Base-by-base conservation (phyloP, 306 rosid genomes). In the Ormosia emarginata region DNA sequence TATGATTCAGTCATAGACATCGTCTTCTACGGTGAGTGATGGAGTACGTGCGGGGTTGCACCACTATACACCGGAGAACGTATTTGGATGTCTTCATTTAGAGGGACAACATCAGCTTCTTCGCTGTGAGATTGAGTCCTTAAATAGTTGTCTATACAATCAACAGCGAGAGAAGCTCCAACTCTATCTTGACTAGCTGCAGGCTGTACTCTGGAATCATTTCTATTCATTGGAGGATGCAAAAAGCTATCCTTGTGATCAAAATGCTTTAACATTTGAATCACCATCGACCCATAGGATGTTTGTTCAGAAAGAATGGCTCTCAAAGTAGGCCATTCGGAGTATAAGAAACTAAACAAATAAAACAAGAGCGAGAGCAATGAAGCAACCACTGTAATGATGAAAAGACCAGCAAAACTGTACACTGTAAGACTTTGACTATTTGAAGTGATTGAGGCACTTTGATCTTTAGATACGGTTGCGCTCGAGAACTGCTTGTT, bases 381-480 rank as follows among this genome's bases (percentile, higher is more conserved):
- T 2, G 85, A 79, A 2, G 78, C 32, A 1, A 74, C 58, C 8
- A 57, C 69, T 8, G 82, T 61, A 4, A 88, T 64, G 14, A 88
- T 68, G 78, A 85, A 88, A 18, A 85, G 86, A 7, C 91, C 89
- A 0, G 75, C 84, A 12, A 88, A 88, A 66, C 80, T 85, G 12
- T 40, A 56, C 5, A 78, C 82, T 1, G 39, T 62, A 15, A 88
- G 83, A 80, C 80, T 81, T 44, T 73, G 82, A 63, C 66, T 56
- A 1, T 55, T 5, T 14, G 69, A 18, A 11, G 75, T 40, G 67
- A 71, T 75, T 53, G 43, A 37, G 52, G 75, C 67, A 36, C 82
- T 40, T 62, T 72, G 84, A 55, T 77, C 82, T 10, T 80, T 65
- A 10, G 59, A 66, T 8, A 8, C 7, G 17, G 8, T 32, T 57